These are phyloP conservation scores for Leccinum olivaceopallidum DNA, from an alignment of 768 basidiomycete genomes.

Conservation along the genomic window DNA sequence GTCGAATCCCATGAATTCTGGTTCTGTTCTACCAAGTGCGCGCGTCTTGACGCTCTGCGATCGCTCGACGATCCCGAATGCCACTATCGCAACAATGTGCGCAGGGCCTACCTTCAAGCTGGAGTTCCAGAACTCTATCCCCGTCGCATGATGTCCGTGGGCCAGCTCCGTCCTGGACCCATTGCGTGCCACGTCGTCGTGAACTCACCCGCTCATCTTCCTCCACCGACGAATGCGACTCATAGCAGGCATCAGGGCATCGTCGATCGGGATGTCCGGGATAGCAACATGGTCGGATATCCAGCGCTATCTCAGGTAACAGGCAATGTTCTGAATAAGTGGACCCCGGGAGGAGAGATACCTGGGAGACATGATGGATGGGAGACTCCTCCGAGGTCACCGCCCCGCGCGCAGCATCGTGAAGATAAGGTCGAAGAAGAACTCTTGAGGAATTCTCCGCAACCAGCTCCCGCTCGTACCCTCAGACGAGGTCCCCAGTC, in stretches of 20 bases:
- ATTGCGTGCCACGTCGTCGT: not conserved
- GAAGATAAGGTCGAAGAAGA: not conserved
- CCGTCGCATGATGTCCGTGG: constrained; percentile 14
- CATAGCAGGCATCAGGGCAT: not conserved
- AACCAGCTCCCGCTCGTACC: constrained; percentile 1
- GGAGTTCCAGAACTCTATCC: constrained; percentile 2
- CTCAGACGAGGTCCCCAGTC: constrained; percentile 14
- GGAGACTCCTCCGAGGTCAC: constrained; percentile 1
- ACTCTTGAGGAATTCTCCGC: constrained; percentile 10
- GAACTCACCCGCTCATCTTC: not conserved
- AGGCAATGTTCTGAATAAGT: constrained; percentile 9
- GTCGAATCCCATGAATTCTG: constrained; percentile 28
- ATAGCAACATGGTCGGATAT: constrained; percentile 1
- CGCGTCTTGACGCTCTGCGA: constrained; percentile 28
- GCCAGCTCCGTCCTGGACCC: not conserved
- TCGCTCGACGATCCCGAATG: constrained; percentile 22
- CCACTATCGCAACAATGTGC: constrained; percentile 29
- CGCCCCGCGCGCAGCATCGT: not conserved
- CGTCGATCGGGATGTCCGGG: not conserved
- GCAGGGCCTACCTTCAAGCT: constrained; percentile 14
- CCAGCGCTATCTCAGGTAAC: constrained; percentile 26
- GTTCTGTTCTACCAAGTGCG: constrained; percentile 31
- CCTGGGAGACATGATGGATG: constrained; percentile 4
- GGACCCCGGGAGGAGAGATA: not conserved
- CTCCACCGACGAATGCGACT: not conserved